Percentiles rank a stretch among this genome's conserved stretches.
phyloP scores from a whole-genome alignment of 805 yeast species.

The Ogataea pilisensis region DNA sequence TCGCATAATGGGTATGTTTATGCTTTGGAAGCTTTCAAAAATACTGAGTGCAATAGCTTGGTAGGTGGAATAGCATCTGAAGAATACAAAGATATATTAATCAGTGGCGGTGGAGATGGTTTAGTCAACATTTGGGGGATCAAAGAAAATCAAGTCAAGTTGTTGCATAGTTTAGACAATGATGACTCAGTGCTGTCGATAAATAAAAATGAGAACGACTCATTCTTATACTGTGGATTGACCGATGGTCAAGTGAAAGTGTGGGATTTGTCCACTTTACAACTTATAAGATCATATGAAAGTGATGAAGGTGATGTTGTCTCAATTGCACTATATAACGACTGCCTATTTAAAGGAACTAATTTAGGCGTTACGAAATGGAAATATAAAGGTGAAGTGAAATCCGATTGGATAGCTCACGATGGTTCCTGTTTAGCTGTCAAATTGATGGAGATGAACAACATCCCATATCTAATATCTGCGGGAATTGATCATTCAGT shows the following conservation, averaged over 20 bases:
- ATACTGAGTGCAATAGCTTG: conserved; percentile 17
- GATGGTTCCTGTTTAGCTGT: conserved; percentile 57
- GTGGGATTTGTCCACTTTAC: conserved; percentile 85
- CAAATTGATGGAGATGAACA: conserved; percentile 39
- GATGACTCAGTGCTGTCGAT: conserved; percentile 71
- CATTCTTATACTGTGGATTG: conserved; percentile 80
- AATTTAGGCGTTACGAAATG: conserved; percentile 47
- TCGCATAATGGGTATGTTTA: conserved; percentile 94
- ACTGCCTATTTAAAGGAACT: conserved; percentile 62
- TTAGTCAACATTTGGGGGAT: conserved; percentile 75
- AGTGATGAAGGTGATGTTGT: conserved; percentile 49
- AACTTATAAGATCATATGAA: conserved; percentile 46
- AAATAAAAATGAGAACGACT: conserved; percentile 51
- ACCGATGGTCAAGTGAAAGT: conserved; percentile 70
- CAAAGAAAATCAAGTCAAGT: conserved; percentile 16
- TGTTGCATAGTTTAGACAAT: conserved; percentile 47
- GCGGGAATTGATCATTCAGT: conserved; percentile 71
- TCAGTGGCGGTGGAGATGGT: conserved; percentile 92
- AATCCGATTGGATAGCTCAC: conserved; percentile 48
- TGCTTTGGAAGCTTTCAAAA: conserved; percentile 44
- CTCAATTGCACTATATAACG: conserved; percentile 52
- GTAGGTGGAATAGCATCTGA: conserved; percentile 25
- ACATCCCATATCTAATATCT: conserved; percentile 47
- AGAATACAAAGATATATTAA: conserved; percentile 35
- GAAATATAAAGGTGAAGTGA: conserved; percentile 43